Base-by-base conservation (phyloP, 192 early-diverging fungal species). In the Gonapodya prolifera region DNA sequence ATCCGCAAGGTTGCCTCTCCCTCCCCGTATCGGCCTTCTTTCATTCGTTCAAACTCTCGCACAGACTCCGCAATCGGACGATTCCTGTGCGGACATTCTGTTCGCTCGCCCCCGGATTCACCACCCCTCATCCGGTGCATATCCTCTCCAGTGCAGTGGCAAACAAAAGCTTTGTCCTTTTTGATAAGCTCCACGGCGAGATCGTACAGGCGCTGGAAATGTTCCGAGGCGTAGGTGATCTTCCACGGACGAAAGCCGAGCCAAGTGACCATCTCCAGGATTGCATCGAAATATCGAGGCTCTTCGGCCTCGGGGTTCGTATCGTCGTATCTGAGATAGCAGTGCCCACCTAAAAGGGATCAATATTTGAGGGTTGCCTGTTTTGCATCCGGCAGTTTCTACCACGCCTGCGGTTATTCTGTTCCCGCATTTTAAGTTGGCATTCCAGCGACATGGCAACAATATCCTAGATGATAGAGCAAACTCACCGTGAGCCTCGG, bases 11-110 rank as follows among this genome's bases (percentile, higher is more conserved):
- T 96, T 1, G 93, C 94, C 81, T 93, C 89, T 35, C 93, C 91
- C 81, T 96, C 95, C 28, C 88, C 89, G 84, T 96, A 99, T 34
- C 92, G 83, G n/a, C 98, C 98, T 77, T 94, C 91, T 87, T 96
- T 98, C 98, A 99, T 99, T 83, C 94, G 94, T 75, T 94, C 84
- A 85, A 99, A 99, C 84, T 99, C 93, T 75, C 83, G 87, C 35
- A 98, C 77, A 0, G 95, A 96, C 84, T 99, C 98, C 70, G 89
- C 83, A 35, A 98, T 88, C 23, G 98, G 96, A 76, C 98, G 90
- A 80, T 92, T 89, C 76, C 98, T 89, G 85, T 99, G 98, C 16
- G 80, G 82, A 82, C 98, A 99, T 13, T 93, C 94, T 36, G 80
- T 89, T 74, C 98, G 91, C 30, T 91, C 89, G 1, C 97, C 97